Evolutionary conservation across 2,329 filamentous ascomycete species (phyloP).

Genomic region (Endocalyx cinctus): DNA sequence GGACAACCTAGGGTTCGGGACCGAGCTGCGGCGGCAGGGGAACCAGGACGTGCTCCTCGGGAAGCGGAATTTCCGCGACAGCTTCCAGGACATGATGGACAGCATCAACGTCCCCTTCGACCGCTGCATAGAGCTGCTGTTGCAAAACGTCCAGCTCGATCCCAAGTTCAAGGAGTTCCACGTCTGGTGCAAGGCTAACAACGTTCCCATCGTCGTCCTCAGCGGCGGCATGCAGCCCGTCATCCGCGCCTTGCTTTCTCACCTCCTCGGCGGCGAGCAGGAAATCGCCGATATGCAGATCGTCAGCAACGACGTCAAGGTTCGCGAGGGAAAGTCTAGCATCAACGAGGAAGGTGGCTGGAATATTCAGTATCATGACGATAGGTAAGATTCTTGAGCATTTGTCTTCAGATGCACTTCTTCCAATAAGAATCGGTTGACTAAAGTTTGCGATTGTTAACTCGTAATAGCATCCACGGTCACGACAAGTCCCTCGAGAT

Average conservation of each 20-base stretch:
- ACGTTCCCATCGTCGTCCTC: constrained; percentile 87
- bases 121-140: constrained; percentile 73
- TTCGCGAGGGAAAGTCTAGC: constrained; percentile 62
- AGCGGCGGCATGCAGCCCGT: constrained; percentile 91
- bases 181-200: constrained; percentile 72
- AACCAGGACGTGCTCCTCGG: constrained; percentile 75
- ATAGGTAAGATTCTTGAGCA: constrained; percentile 51
- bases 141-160: constrained; percentile 82
- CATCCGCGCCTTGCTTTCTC: constrained; percentile 76
- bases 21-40: constrained; percentile 61
- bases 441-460: too few species aligned
- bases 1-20: constrained; percentile 85
- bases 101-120: constrained; percentile 75
- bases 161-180: constrained; percentile 86
- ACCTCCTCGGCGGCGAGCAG: constrained; percentile 77
- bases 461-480: constrained; percentile 85
- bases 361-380: constrained; percentile 85
- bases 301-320: constrained; percentile 76
- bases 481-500: constrained; percentile 96
- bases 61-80: constrained; percentile 71
- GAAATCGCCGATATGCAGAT: constrained; percentile 78
- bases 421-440: too few species aligned
- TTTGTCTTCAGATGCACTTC: too few species aligned
- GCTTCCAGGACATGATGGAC: constrained; percentile 89
- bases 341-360: constrained; percentile 80